Evolutionary conservation across 345 rosid species (phyloP).

Genomic region (Xanthoceras sorbifolium): DNA sequence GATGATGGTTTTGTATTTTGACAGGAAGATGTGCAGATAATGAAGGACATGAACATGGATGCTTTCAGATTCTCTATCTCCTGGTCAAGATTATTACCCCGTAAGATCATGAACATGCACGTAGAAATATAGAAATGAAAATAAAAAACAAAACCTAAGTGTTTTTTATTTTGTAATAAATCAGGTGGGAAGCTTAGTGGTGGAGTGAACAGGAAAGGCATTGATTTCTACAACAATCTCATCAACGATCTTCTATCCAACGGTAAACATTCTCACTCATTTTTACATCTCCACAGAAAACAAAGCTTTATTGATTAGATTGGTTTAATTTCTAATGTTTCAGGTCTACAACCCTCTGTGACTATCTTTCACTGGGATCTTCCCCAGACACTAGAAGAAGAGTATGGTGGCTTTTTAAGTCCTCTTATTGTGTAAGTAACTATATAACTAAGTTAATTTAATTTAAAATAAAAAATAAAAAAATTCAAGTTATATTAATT

Average conservation of each 20-base stretch:
- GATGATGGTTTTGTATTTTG: too few relatives aligned
- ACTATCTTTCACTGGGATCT: constrained; percentile 38
- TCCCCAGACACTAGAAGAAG: constrained; percentile 37
- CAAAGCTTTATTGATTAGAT: too few relatives aligned
- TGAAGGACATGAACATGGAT: too few relatives aligned
- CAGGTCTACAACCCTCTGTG: constrained; percentile 36
- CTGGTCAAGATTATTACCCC: not conserved
- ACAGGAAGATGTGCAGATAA: too few relatives aligned
- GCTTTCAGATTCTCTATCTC: not conserved
- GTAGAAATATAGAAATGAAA: too few relatives aligned
- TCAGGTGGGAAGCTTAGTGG: not conserved
- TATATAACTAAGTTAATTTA: not conserved
- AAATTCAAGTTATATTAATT: not conserved
- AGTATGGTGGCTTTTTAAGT: constrained; percentile 33
- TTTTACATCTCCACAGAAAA: too few relatives aligned
- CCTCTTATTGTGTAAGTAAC: constrained; percentile 28
- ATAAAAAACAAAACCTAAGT: too few relatives aligned
- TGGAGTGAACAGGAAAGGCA: not conserved
- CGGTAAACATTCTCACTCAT: not conserved
- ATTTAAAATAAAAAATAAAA: not conserved
- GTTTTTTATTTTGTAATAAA: not conserved
- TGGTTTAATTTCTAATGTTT: not conserved
- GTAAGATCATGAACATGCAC: not conserved
- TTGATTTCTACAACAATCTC: not conserved
- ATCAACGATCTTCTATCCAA: too few relatives aligned